phyloP scores from a whole-genome alignment of 2,329 filamentous ascomycete species.

The Alternaria incomplexa region DNA sequence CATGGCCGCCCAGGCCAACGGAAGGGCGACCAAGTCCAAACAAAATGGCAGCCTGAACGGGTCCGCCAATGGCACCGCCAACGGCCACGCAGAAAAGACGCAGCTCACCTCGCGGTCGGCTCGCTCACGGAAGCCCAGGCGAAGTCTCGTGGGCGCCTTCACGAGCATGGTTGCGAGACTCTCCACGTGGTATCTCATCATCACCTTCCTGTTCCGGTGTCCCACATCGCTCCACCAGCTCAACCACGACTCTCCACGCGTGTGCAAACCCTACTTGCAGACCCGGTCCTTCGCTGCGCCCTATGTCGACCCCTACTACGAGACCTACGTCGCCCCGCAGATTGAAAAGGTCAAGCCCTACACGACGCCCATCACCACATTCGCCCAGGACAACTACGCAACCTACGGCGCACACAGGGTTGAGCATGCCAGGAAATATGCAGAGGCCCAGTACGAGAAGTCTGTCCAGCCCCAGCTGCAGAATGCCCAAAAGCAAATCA shows the following conservation, averaged over 20 bases:
- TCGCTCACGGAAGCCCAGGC: slow-evolving; percentile 24
- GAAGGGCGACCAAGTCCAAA: slow-evolving; percentile 45
- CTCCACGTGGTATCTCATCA: slow-evolving; percentile 82
- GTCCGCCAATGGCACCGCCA: slow-evolving; percentile 33
- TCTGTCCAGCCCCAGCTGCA: slow-evolving; percentile 76
- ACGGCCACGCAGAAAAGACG: slow-evolving; percentile 36
- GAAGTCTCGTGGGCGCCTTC: slow-evolving; percentile 32
- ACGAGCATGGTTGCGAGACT: slow-evolving; percentile 54
- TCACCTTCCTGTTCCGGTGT: slow-evolving; percentile 82
- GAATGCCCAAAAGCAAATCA: slow-evolving; percentile 66
- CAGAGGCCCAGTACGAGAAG: slow-evolving; percentile 76
- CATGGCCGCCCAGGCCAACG: slow-evolving; percentile 48
- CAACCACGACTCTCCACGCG: slow-evolving; percentile 70
- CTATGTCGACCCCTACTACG: slow-evolving; percentile 83
- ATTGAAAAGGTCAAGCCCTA: slow-evolving; percentile 80
- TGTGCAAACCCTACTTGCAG: slow-evolving; percentile 82
- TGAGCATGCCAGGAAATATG: slow-evolving; percentile 69
- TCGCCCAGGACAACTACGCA: slow-evolving; percentile 66
- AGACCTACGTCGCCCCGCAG: slow-evolving; percentile 82
- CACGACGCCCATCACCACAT: slow-evolving; percentile 67
- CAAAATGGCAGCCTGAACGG: slow-evolving; percentile 34
- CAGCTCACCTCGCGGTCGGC: slow-evolving; percentile 25
- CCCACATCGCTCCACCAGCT: slow-evolving; percentile 73
- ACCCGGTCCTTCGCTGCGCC: slow-evolving; percentile 72
- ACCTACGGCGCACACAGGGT: slow-evolving; percentile 78